Evolutionary conservation across 2,329 filamentous ascomycete genomes (phyloP).

Genomic region (Madurella fahalii): DNA sequence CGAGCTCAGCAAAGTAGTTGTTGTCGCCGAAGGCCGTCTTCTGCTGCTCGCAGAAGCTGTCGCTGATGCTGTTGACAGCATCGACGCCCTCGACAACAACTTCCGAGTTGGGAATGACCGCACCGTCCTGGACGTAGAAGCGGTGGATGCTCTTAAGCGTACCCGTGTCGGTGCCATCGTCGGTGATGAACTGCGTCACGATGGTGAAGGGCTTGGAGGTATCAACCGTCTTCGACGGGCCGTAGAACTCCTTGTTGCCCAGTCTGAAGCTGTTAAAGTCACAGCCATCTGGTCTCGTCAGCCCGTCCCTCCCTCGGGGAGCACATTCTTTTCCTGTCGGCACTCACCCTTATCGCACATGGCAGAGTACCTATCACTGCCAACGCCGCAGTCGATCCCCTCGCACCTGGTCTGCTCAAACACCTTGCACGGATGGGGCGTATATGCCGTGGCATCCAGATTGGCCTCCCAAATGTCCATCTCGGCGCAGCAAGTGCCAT

Average conservation of each 20-base stretch:
- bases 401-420: constrained; percentile 43
- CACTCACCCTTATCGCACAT: constrained; percentile 48
- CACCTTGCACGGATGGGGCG: constrained; percentile 53
- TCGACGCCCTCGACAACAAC: constrained; percentile 28
- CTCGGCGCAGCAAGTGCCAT: constrained; percentile 55
- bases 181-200: constrained; percentile 52
- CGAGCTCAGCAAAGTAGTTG: constrained; percentile 45
- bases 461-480: constrained; percentile 64
- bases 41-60: constrained; percentile 51
- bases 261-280: constrained; percentile 60
- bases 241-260: constrained; percentile 55
- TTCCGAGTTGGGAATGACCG: constrained; percentile 44
- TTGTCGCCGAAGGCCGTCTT: constrained; percentile 50
- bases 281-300: constrained; percentile 44
- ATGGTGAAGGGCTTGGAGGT: constrained; percentile 52
- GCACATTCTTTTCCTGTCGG: not conserved
- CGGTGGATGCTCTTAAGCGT: constrained; percentile 51
- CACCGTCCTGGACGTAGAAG: constrained; percentile 54
- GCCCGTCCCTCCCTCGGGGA: not conserved
- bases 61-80: constrained; percentile 40
- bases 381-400: constrained; percentile 41
- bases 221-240: constrained; percentile 47
- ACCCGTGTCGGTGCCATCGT: constrained; percentile 40
- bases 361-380: constrained; percentile 46
- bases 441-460: constrained; percentile 52